phyloP scores from a whole-genome alignment of 2,329 filamentous ascomycete species.

The Beauveria varroae region DNA sequence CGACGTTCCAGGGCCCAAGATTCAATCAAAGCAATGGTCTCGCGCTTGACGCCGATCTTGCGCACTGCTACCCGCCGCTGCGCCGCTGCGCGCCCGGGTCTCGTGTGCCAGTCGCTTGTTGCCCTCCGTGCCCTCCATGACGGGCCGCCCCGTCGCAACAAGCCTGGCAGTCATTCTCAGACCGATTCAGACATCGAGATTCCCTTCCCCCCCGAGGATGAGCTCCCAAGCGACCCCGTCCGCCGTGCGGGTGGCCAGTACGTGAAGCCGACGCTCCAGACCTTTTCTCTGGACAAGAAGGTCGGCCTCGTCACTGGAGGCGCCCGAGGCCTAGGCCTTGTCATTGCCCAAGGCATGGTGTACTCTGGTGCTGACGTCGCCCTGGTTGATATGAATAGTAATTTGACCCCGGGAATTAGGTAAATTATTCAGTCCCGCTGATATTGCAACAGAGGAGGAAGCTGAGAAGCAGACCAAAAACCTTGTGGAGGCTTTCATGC shows the following conservation, averaged over 20 bases:
- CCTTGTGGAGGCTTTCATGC: constrained; percentile 67
- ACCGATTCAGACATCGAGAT: constrained; percentile 73
- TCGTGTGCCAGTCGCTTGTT: constrained; percentile 17
- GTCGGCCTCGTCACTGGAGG: constrained; percentile 85
- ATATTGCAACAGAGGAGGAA: constrained; percentile 63
- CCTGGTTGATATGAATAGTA: constrained; percentile 89
- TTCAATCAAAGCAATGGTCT: constrained; percentile 14
- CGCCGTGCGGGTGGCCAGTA: constrained; percentile 74
- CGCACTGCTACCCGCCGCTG: constrained; percentile 22
- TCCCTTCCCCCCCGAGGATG: constrained; percentile 67
- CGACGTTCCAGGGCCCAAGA: background rate
- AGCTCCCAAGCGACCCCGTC: constrained; percentile 63
- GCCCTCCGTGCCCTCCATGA: constrained; percentile 25
- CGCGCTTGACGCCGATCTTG: constrained; percentile 20
- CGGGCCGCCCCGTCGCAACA: constrained; percentile 28
- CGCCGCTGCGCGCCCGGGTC: constrained; percentile 13
- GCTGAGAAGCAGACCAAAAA: constrained; percentile 68
- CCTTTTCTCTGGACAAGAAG: constrained; percentile 78
- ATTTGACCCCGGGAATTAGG: constrained; percentile 23
- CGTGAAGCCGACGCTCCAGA: constrained; percentile 75
- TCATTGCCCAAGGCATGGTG: constrained; percentile 88
- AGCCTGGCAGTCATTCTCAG: constrained; percentile 62
- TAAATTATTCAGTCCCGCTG: constrained; percentile 3
- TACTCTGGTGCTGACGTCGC: constrained; percentile 83
- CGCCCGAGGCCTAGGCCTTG: constrained; percentile 78